Evolutionary conservation across 2,329 filamentous ascomycete species (phyloP).

Genomic region (Botryotinia convoluta): DNA sequence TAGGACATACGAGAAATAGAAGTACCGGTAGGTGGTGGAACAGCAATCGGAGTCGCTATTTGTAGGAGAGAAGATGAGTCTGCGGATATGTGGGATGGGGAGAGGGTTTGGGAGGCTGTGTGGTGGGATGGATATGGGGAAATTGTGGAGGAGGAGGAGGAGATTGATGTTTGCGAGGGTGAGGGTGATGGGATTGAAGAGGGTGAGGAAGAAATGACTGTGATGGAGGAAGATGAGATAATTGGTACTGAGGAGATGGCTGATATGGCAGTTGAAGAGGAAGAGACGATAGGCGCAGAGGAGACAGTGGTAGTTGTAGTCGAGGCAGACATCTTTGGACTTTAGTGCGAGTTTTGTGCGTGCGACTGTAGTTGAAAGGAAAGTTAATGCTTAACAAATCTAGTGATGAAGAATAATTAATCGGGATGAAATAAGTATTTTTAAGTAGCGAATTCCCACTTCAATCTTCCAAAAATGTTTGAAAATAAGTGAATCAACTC

Average conservation of each 20-base stretch:
- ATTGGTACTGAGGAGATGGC: background rate
- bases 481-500: background rate
- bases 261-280: background rate
- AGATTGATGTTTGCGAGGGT: background rate
- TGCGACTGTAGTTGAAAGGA: too few relatives aligned
- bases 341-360: rapidly evolving
- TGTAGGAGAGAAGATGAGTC: background rate
- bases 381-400: background rate
- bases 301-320: background rate
- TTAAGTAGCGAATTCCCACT: background rate
- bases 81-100: background rate
- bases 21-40: background rate
- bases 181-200: background rate
- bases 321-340: background rate
- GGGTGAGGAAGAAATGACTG: background rate
- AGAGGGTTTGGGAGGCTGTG: background rate
- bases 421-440: background rate
- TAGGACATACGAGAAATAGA: background rate
- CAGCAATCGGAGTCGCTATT: background rate
- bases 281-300: background rate
- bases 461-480: background rate
- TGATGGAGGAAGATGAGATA: background rate
- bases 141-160: too few relatives aligned
- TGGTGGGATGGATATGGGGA: background rate
- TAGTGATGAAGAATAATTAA: background rate